Evolutionary conservation across 805 yeast species (phyloP).

Genomic region (Lachancea kluyveri): DNA sequence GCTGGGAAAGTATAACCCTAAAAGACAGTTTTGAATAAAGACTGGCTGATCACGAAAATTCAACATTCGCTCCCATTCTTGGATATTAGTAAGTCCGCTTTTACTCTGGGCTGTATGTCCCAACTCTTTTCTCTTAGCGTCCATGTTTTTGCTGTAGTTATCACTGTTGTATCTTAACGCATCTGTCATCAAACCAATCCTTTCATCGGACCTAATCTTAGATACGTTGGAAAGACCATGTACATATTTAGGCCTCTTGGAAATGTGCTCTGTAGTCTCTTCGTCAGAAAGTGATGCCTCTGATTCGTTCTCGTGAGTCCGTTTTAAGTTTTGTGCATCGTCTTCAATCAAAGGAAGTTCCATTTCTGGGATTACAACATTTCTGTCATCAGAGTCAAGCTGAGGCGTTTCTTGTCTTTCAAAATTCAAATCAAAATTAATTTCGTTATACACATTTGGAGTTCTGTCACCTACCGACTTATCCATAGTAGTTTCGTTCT

Average conservation of each 20-base stretch:
- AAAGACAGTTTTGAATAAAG: slow-evolving; percentile 12
- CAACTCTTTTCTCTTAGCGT: slow-evolving; percentile 3
- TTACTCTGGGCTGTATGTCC: background rate
- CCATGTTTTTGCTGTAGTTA: slow-evolving; percentile 19
- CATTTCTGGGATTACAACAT: no score
- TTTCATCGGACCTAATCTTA: slow-evolving; percentile 14
- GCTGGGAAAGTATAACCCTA: no score
- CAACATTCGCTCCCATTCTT: slow-evolving; percentile 7
- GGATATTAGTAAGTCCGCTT: slow-evolving; percentile 1
- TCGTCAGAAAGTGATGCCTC: no score
- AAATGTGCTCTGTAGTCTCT: no score
- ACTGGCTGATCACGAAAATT: slow-evolving; percentile 6
- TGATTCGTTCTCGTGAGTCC: no score
- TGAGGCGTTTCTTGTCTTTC: background rate
- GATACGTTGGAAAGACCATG: no score
- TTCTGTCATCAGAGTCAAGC: no score
- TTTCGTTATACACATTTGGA: background rate
- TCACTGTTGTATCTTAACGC: slow-evolving; percentile 18
- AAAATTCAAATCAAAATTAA: slow-evolving; percentile 2
- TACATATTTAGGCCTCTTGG: no score
- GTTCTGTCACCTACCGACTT: background rate
- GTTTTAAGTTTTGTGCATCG: no score
- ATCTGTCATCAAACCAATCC: slow-evolving; percentile 23
- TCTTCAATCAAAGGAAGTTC: no score
- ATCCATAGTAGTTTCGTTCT: slow-evolving; percentile 5